Evolutionary conservation across 75 land plant genomes (phyloP), one percentile per base, ranked within the genome.

Genomic region (Picea glauca): DNA sequence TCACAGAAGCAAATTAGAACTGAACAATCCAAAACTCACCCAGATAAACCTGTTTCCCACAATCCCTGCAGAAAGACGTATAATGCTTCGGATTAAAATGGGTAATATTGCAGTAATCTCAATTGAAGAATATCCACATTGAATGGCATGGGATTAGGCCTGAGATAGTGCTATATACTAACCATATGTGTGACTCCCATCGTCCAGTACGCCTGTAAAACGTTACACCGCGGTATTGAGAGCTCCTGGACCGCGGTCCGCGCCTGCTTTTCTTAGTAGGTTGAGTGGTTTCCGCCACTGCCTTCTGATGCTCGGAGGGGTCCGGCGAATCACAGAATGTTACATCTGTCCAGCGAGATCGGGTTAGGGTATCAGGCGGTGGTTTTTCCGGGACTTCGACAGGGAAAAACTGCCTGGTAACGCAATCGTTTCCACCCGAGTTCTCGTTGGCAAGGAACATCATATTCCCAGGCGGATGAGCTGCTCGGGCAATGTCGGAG

Each of bases 171-270:
- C 9, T 46, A 46, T 46, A 46, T 9, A 13, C 66, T 33, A 18
- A 95, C 98, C 98, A 95, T 17, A 95, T 95, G 63, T 95, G 96
- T 0, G 98, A 91, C 80, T 95, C 98, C 98, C 98, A 95, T 30
- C 97, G 86, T 56, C 98, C 98, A 57, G 98, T 95, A 26, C 97
- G 72, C 77, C 96, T 86, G 86, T 95, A 94, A 78, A 91, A 95
- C 0, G 98, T 95, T 38, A 95, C 98, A 0, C 98, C 98, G 0
- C 96, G 85, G 78, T 91, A 95, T 83, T 93, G 96, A 1, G 98
- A 95, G 83, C 96, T 95, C 62, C 93, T 76, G 32, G 93, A 91
- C 81, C 96, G 76, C 12, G 98, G 98, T 0, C 98, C 98, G 0
- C 95, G 87, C 58, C 98, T 84, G 85, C 96, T 90, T 66, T 91